A percentile compares a stretch with the other conserved stretches of the same genome.
phyloP scores from a whole-genome alignment of 495 filamentous ascomycete species.

The Trichoderma asperelloides region DNA sequence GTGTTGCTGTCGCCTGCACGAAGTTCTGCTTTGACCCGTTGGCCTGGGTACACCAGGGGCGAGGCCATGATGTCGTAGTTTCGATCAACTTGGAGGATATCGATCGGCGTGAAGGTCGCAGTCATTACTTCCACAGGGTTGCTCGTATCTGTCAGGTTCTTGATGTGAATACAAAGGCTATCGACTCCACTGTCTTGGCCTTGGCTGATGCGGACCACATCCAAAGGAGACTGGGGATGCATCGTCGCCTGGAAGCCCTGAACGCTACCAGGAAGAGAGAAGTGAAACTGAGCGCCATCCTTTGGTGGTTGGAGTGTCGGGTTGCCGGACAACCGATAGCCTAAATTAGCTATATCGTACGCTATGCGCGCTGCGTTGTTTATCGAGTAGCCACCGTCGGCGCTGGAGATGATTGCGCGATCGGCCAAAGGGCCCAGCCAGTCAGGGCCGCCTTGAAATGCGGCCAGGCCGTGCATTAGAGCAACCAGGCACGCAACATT shows the following conservation, averaged over 20 bases:
- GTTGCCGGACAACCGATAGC: conserved; percentile 13
- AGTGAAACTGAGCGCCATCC: conserved; percentile 24
- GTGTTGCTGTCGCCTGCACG: conserved; percentile 10
- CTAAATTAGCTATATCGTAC: conserved; percentile 19
- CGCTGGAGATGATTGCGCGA: conserved; percentile 23
- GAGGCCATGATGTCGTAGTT: conserved; percentile 19
- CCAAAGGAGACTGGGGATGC: too few relatives aligned
- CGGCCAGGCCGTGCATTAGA: conserved; percentile 23
- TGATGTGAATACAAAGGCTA: conserved; percentile 12
- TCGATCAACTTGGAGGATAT: conserved; percentile 10
- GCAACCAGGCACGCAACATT: conserved; percentile 23
- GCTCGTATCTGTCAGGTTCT: neutral
- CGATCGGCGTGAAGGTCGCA: conserved; percentile 17
- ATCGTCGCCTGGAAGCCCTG: conserved; percentile 19
- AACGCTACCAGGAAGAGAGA: conserved; percentile 22
- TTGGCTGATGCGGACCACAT: too few relatives aligned
- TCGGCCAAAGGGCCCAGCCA: conserved; percentile 24
- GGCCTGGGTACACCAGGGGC: conserved; percentile 22
- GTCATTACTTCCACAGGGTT: conserved; percentile 14
- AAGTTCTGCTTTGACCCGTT: conserved; percentile 14
- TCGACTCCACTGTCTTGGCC: too few relatives aligned
- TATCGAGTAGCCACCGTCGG: conserved; percentile 26
- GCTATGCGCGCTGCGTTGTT: conserved; percentile 26
- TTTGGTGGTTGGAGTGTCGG: conserved; percentile 16
- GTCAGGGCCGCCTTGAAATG: conserved; percentile 18